Evolutionary conservation across 2,329 filamentous ascomycete genomes (phyloP), one percentile per base, ranked within the genome.

Genomic region (Cladorrhinum sp.): DNA sequence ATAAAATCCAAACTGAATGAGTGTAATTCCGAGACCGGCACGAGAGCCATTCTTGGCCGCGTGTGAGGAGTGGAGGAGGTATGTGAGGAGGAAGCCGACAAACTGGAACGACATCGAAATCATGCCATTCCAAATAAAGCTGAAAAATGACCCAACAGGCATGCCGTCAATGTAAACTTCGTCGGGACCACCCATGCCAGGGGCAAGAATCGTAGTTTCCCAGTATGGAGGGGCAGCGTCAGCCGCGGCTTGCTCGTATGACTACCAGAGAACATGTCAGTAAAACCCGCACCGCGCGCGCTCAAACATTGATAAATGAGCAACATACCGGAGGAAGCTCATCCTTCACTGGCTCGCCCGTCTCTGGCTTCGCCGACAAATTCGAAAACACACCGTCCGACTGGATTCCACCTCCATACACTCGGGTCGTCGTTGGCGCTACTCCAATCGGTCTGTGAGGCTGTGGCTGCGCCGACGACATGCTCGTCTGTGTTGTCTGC

Each of bases 321-420:
- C 54, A 56, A 54, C 25, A 13, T 86, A 96, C 93, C 59, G 95
- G 95, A 79, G 95, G 95, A 75, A 91, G 84, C 75, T 99, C 95
- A 64, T 99, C 95, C 61, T 90, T 80, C 67, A 87, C 85, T 64
- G 91, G 89, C 62, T 91, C 89, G 25, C 87, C 89, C 49, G 86
- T 81, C 69, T 96, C 91, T 0, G 93, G 93, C 73, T 96, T 93
- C 13, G 95, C 95, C 66, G 86, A 92, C 66, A 99, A 77, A 73
- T 99, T 99, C 58, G 93, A 95, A 77, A 96, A 99, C 24, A 99
- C 95, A 63, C 95, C 95, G 75, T 98, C 95, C 54, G 91, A 92
- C 58, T 90, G 87, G n/a, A 87, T 85, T 23, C 88, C 88, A 57
- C 88, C 85, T 49, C 91, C 89, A 63, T 91, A 86, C 1, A 90